phyloP scores from a whole-genome alignment of 2,329 filamentous ascomycete genomes.

The Geoglossum cookeanum region DNA sequence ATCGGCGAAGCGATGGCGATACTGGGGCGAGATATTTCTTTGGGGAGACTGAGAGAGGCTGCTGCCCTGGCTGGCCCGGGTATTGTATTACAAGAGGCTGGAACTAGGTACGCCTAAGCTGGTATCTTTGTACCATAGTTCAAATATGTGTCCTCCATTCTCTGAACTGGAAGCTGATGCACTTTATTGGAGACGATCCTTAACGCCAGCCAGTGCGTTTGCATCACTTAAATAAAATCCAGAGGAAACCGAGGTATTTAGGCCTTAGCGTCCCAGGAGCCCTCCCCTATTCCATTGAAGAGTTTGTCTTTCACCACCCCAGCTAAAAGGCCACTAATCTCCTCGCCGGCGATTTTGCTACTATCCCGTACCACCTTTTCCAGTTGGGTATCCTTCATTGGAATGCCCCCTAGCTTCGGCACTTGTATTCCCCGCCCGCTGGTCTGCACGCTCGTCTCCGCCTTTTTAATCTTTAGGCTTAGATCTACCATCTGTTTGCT shows the following conservation, averaged over 20 bases:
- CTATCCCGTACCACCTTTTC: constrained; percentile 36
- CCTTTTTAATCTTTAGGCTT: constrained; percentile 46
- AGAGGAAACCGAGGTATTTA: background rate
- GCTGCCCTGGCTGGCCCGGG: background rate
- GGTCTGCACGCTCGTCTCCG: constrained; percentile 1
- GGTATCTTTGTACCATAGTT: background rate
- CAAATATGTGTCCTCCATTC: background rate
- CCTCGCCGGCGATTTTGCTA: constrained; percentile 37
- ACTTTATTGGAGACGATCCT: background rate
- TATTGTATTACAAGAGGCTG: background rate
- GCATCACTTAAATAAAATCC: background rate
- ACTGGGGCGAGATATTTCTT: constrained; percentile 32
- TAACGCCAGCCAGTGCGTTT: background rate
- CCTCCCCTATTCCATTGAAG: constrained; percentile 25
- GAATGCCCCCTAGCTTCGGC: background rate
- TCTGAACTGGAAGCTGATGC: background rate
- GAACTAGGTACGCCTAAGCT: background rate
- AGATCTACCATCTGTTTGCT: constrained; percentile 86
- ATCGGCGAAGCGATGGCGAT: constrained; percentile 34
- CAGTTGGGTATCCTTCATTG: constrained; percentile 22
- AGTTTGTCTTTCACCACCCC: constrained; percentile 22
- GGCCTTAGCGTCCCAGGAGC: constrained; percentile 5
- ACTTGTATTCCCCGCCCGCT: background rate
- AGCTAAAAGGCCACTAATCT: constrained; percentile 23
- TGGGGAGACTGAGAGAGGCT: constrained; percentile 25